Conservation (phyloP, 176 grass and related monocot genomes). For the Miscanthus lutarioriparius region DNA sequence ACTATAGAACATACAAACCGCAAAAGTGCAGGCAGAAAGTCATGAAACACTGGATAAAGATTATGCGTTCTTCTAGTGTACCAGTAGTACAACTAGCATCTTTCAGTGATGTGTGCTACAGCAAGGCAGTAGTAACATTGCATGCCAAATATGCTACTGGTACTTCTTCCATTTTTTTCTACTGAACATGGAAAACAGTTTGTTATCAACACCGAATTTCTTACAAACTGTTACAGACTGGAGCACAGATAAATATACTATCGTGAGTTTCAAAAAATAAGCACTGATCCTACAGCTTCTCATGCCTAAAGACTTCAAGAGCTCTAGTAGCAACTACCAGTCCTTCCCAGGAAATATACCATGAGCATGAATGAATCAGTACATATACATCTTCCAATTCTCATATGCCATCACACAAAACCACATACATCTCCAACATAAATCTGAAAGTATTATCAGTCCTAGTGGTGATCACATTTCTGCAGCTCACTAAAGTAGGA, state of each 20-base stretch:
- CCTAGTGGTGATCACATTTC: not conserved
- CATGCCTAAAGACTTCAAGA: not conserved
- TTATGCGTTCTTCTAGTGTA: not conserved
- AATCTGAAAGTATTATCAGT: constrained; percentile 16
- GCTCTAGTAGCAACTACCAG: not conserved
- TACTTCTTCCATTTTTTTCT: constrained; percentile 11
- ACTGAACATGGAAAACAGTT: not conserved
- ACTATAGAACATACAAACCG: not conserved
- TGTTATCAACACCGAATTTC: not conserved
- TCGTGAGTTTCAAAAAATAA: not conserved
- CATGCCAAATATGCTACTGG: constrained; percentile 8
- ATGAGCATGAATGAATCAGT: not conserved
- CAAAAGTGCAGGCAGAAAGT: constrained; percentile 8
- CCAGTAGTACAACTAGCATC: not conserved
- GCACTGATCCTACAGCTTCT: not conserved
- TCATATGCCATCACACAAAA: constrained; percentile 33
- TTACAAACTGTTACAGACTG: not conserved
- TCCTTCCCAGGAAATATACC: not conserved
- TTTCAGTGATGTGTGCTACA: not conserved
- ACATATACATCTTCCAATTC: constrained; percentile 22
- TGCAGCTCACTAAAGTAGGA: constrained; percentile 4
- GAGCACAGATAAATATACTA: not conserved
- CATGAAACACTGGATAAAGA: constrained; percentile 8
- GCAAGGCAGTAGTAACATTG: not conserved
- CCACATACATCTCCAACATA: not conserved